Evolutionary conservation across 441 rosid species (phyloP), one percentile per base, ranked within the genome.

Genomic region (Gossypium trilobum): DNA sequence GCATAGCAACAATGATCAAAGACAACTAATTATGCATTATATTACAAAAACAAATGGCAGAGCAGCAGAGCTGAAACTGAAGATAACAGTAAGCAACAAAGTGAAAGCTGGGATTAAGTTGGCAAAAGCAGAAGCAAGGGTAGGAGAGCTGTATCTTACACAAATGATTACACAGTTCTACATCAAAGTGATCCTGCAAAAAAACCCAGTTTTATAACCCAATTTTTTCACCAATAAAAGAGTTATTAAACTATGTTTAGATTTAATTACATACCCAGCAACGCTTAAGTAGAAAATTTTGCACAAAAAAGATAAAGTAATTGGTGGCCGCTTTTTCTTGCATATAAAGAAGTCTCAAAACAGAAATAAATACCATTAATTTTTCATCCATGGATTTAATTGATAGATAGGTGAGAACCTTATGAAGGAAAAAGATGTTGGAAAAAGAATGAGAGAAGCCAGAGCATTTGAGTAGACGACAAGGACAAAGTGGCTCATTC

Each of bases 231-330:
- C 10, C 33, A 31, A 11, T 1, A 1, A 57, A 22, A 2, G 6
- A 64, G 55, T n/a, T 52, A 72, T 4, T 29, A 6, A 64, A 23
- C 16, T 6, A 17, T 2, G 60, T 36, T 55, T 44, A 11, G 48
- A 39, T 10, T 10, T 1, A 23, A 54, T 10, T 36, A 17, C 77
- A 22, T 67, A 87, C 89, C 89, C 89, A 19, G 59, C 62, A 54
- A 84, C 77, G 74, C 85, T 76, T n/a, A 85, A 81, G 70, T 84
- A 55, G 79, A 85, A 85, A 72, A 85, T 8, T 29, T 29, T 29
- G 6, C 6, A 29, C 33, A 29, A 29, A 29, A 29, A 29, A 29
- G 33, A 29, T 29, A 29, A 29, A 29, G 33, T 29, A 29, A 29
- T 29, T 29, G 33, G 6, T 29, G 6, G 33, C 6, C 1, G 1